Evolutionary conservation across 768 basidiomycete genomes (phyloP).

Genomic region (Auricularia sp.): DNA sequence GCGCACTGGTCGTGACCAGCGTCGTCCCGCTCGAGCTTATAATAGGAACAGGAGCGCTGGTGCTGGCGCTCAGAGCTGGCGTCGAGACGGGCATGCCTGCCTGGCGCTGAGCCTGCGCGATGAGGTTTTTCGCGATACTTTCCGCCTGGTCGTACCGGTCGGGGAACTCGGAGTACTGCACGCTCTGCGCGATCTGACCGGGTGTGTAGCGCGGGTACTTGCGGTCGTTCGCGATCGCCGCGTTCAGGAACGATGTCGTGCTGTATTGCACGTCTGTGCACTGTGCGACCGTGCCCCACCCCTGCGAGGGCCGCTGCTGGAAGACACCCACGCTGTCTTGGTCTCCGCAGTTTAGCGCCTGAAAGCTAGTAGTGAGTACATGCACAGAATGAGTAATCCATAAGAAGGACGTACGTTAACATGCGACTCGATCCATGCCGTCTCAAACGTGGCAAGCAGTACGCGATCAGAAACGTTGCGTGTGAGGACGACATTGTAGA

Average conservation of each 20-base stretch:
- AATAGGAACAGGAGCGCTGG: neutral
- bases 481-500: neutral
- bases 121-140: neutral
- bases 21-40: neutral
- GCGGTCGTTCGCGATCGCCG: neutral
- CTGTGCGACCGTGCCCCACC: neutral
- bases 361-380: too few relatives aligned
- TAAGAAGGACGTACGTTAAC: neutral
- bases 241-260: neutral
- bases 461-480: neutral
- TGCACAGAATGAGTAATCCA: too few relatives aligned
- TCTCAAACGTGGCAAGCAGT: neutral
- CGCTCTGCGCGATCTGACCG: neutral
- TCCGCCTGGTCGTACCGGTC: constrained; percentile 1
- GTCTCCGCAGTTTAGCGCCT: neutral
- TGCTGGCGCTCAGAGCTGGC: neutral
- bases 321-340: constrained; percentile 1
- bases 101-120: neutral
- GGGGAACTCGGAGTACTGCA: neutral
- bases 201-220: neutral
- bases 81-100: neutral
- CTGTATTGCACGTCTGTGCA: neutral
- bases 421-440: neutral
- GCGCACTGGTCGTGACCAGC: neutral
- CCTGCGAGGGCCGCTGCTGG: neutral